These are phyloP conservation scores for Candida sonorensis DNA, from an alignment of 805 yeast species.

Conservation along the genomic window DNA sequence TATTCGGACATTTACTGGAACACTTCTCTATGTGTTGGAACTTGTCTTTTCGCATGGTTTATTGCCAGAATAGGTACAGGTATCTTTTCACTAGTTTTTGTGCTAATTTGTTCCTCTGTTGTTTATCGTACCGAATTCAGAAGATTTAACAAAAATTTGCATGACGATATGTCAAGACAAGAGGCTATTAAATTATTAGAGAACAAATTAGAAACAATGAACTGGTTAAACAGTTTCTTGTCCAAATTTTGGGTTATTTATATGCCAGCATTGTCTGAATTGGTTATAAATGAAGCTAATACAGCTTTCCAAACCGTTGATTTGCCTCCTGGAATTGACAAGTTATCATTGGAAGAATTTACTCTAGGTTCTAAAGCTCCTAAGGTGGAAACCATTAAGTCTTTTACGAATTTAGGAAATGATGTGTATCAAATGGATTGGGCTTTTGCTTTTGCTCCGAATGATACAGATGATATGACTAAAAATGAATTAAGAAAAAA, in stretches of 20 bases:
- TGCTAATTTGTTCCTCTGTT: constrained; percentile 54
- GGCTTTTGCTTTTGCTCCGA: constrained; percentile 76
- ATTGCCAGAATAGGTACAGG: constrained; percentile 61
- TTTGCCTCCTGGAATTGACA: constrained; percentile 80
- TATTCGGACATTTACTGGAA: constrained; percentile 71
- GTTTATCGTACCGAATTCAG: constrained; percentile 69
- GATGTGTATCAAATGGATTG: constrained; percentile 77
- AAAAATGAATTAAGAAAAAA: constrained; percentile 62
- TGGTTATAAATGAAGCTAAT: constrained; percentile 65
- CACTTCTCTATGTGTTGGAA: constrained; percentile 54
- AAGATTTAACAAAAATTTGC: constrained; percentile 63
- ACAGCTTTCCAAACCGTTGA: constrained; percentile 61
- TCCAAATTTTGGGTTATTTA: constrained; percentile 83
- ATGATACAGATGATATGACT: constrained; percentile 80
- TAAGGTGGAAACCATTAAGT: constrained; percentile 60
- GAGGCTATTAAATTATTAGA: constrained; percentile 59
- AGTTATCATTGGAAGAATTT: constrained; percentile 65
- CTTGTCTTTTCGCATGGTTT: constrained; percentile 67
- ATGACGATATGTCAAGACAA: constrained; percentile 70
- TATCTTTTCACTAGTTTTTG: constrained; percentile 52
- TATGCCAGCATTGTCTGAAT: constrained; percentile 78
- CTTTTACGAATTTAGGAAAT: constrained; percentile 63
- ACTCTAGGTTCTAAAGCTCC: constrained; percentile 81
- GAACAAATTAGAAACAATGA: constrained; percentile 62
- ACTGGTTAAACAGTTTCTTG: constrained; percentile 73